A percentile compares a stretch with the other conserved stretches of the same genome.
Evolutionary conservation across 176 grass and related monocot genomes (phyloP).

Genomic region (Hyparrhenia diplandra): DNA sequence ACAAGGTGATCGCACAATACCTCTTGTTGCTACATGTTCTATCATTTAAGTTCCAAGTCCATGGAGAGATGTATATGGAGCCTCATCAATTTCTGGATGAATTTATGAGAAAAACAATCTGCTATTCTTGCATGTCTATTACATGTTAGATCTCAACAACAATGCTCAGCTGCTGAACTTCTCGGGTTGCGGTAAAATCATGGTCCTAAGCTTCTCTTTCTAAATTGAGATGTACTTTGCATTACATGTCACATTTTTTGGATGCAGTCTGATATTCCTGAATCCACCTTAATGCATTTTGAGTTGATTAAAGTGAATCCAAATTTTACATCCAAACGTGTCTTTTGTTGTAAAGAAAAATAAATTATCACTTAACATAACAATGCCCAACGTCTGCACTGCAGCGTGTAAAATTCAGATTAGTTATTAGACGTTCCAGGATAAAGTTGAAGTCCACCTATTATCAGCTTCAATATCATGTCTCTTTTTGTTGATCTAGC

Average conservation of each 20-base stretch:
- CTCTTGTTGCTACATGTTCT: background rate
- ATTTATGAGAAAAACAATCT: conserved; percentile 1
- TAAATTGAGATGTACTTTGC: background rate
- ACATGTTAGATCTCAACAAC: conserved; percentile 79
- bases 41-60: background rate
- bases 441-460: too few relatives aligned
- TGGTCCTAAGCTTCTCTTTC: conserved; percentile 3
- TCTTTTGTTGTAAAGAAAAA: too few relatives aligned
- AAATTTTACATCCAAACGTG: too few relatives aligned
- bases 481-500: too few relatives aligned
- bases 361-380: too few relatives aligned
- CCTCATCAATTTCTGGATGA: background rate
- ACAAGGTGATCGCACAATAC: conserved; percentile 51
- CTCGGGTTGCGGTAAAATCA: conserved; percentile 88
- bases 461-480: too few relatives aligned
- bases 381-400: too few relatives aligned
- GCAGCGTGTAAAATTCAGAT: too few relatives aligned
- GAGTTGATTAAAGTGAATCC: too few relatives aligned
- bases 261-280: background rate
- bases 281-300: too few relatives aligned
- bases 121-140: conserved; percentile 79
- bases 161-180: conserved; percentile 69
- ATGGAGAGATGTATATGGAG: background rate
- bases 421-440: too few relatives aligned
- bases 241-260: background rate